phyloP scores from a whole-genome alignment of 2,329 filamentous ascomycete species.

The Shiraia sp. region DNA sequence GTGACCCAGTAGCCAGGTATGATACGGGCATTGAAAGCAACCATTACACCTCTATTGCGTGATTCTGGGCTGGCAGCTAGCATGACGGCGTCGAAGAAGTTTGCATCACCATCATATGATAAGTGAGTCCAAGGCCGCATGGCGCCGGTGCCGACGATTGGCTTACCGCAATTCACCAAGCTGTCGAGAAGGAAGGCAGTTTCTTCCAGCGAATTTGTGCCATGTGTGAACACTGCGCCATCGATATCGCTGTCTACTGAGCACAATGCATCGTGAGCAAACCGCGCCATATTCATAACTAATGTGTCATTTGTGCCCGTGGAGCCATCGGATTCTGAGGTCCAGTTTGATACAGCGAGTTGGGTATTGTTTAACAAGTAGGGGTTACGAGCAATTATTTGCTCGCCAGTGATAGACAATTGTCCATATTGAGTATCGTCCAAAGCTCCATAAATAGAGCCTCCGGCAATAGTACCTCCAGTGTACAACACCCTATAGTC shows the following conservation, averaged over 20 bases:
- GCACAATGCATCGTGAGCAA: conserved; percentile 30
- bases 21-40: conserved; percentile 34
- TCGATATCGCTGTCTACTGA: conserved; percentile 32
- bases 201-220: conserved; percentile 36
- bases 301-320: conserved; percentile 33
- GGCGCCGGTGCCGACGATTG: conserved; percentile 27
- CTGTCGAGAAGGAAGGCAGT: conserved; percentile 33
- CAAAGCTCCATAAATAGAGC: conserved; percentile 31
- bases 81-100: conserved; percentile 35
- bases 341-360: conserved; percentile 35
- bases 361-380: conserved; percentile 35
- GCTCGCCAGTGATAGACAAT: conserved; percentile 23
- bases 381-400: conserved; percentile 31
- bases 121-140: conserved; percentile 34
- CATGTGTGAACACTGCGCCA: conserved; percentile 34
- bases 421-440: conserved; percentile 37
- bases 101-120: conserved; percentile 30
- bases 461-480: conserved; percentile 31
- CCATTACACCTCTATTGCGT: conserved; percentile 27
- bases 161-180: conserved; percentile 32
- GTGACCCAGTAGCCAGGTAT: conserved; percentile 32
- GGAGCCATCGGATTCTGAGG: conserved; percentile 16
- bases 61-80: conserved; percentile 26
- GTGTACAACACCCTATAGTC: conserved; percentile 26
- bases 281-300: conserved; percentile 39